A percentile compares a stretch with the other conserved stretches of the same genome.
phyloP scores from a whole-genome alignment of 768 basidiomycete species.

The Mycena maculata region DNA sequence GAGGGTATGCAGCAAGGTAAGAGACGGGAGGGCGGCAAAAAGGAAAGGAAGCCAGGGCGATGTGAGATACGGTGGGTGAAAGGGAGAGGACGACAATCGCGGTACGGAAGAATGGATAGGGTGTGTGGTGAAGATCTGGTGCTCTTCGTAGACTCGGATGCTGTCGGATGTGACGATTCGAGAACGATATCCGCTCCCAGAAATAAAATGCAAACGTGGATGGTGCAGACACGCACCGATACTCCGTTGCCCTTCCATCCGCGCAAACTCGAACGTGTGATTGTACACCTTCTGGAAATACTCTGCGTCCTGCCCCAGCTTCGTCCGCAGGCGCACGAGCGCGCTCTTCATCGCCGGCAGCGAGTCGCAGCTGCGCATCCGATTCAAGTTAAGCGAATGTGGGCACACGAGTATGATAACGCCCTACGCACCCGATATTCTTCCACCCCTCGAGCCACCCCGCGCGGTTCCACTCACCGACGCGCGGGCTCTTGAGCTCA shows the following conservation, averaged over 20 bases:
- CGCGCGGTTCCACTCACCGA: slow-evolving; percentile 77
- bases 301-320: slow-evolving; percentile 69
- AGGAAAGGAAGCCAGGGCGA: no score
- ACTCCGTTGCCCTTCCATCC: slow-evolving; percentile 81
- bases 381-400: background rate
- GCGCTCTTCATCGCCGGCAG: slow-evolving; percentile 68
- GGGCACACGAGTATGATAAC: background rate
- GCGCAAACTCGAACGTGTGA: slow-evolving; percentile 85
- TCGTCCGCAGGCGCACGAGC: slow-evolving; percentile 65
- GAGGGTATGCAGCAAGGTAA: no score
- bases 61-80: no score
- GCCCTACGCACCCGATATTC: slow-evolving; percentile 64
- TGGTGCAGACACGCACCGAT: slow-evolving; percentile 51
- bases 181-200: no score
- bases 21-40: no score
- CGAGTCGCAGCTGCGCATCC: slow-evolving; percentile 67
- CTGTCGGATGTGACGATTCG: no score
- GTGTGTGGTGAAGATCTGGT: no score
- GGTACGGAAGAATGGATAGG: no score
- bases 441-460: slow-evolving; percentile 90
- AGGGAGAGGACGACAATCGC: no score
- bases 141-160: no score
- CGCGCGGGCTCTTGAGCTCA: slow-evolving; percentile 78
- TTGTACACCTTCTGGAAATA: slow-evolving; percentile 86
- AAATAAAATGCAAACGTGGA: no score